phyloP scores from a whole-genome alignment of 192 early-diverging fungal genomes.

The Coemansia sp. region DNA sequence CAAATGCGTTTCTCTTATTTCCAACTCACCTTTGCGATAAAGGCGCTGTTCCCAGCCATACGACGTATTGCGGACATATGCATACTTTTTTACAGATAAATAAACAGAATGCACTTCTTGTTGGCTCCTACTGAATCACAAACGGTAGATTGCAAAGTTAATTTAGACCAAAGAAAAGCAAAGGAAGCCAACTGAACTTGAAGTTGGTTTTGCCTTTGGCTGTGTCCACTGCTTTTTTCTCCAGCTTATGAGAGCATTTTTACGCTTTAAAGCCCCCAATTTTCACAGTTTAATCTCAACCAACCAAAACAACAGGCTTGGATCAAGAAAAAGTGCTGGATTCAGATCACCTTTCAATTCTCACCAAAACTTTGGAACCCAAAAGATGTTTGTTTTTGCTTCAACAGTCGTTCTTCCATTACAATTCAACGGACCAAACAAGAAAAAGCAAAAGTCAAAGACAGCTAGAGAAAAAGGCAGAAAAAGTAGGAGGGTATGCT shows the following conservation, averaged over 20 bases:
- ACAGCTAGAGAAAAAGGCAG: background rate
- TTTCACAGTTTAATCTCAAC: too few relatives aligned
- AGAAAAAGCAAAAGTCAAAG: background rate
- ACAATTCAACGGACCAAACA: background rate
- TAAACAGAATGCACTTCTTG: background rate
- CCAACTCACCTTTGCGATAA: background rate
- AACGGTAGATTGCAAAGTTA: background rate
- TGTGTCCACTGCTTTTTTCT: background rate
- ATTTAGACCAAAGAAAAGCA: background rate
- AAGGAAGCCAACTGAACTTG: too few relatives aligned
- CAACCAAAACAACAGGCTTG: too few relatives aligned
- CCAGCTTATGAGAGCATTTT: too few relatives aligned
- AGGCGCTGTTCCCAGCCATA: background rate
- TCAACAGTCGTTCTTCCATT: background rate
- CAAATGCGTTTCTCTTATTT: background rate
- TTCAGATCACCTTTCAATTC: too few relatives aligned
- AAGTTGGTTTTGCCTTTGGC: background rate
- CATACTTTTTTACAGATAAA: background rate
- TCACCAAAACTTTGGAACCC: background rate
- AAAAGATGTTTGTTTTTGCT: conserved; percentile 1
- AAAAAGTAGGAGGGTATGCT: background rate
- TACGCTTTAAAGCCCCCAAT: too few relatives aligned
- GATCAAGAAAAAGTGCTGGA: too few relatives aligned
- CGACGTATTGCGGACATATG: background rate
- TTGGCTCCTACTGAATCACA: background rate